phyloP scores from a whole-genome alignment of 139 green algal species.

The Closterium sp. region DNA sequence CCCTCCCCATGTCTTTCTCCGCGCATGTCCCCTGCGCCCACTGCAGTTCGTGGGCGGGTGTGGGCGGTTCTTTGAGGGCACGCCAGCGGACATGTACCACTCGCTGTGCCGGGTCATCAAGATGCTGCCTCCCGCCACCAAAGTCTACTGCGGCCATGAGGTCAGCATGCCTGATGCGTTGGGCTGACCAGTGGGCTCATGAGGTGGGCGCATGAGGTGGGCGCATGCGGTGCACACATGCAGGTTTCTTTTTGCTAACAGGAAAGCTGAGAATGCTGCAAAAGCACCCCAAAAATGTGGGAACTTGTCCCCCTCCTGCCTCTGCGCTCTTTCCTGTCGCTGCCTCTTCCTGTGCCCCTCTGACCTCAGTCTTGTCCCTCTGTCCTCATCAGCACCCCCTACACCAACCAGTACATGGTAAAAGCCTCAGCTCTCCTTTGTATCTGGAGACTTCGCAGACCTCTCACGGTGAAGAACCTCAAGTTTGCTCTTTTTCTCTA shows the following conservation, averaged over 20 bases:
- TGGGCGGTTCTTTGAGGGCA: constrained; percentile 51
- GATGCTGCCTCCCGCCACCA: constrained; percentile 29
- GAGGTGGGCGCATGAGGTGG: not conserved
- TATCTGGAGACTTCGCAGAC: no score
- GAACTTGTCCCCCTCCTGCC: no score
- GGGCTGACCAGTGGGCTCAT: not conserved
- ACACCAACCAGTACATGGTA: no score
- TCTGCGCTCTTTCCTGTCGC: no score
- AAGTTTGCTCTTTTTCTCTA: no score
- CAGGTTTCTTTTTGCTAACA: not conserved
- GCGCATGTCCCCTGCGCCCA: not conserved
- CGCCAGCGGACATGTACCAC: constrained; percentile 21
- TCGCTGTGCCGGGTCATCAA: constrained; percentile 28
- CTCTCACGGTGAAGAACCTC: no score
- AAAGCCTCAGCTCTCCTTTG: no score
- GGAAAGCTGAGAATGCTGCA: not conserved
- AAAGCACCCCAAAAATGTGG: not conserved
- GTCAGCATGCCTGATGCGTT: constrained; percentile 7
- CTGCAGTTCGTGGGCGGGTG: constrained; percentile 48
- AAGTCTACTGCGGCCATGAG: constrained; percentile 51
- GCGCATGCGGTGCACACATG: not conserved
- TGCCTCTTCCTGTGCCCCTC: no score
- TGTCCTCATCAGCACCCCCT: no score
- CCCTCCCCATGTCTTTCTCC: not conserved
- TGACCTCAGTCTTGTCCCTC: no score